Base-by-base conservation (phyloP, 352 stramenopile genomes). In the Plasmopara viticola region DNA sequence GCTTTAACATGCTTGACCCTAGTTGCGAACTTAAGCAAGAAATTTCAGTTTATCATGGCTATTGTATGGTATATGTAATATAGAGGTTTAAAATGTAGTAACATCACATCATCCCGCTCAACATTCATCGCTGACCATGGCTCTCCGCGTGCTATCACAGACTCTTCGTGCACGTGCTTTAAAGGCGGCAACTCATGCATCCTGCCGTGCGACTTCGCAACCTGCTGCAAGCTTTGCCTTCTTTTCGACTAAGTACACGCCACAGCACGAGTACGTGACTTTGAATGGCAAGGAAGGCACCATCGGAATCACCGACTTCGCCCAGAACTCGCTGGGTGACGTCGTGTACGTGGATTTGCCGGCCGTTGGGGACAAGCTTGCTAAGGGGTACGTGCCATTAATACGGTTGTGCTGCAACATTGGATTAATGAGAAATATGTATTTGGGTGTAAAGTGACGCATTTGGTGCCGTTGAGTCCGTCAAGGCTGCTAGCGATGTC, bases 401-500 rank as follows among this genome's bases (percentile, higher is more conserved):
- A 2, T 51, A 13, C 17, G 4, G 17, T 39, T 30, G 9, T 51
- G 1, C n/a, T n/a, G n/a, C n/a, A n/a, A 15, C 10, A 10, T 18
- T 43, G 38, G 15, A 50, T 64, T 61, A 7, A 40, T 20, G 6
- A 37, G 43, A 12, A 48, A 25, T 53, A 49, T 73, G 46, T 58
- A n/a, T 44, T 43, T 57, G 25, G 38, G 43, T 47, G 18, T 52
- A 15, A 46, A 97, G 86, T 39, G 86, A 98, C 30, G 66, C 74
- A 30, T 98, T 99, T 68, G 96, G 94, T 55, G 94, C 89, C 39
- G 96, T 99, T 4, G 97, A 99, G 77, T 99, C 96, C 25, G 96
- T 99, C 45, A 99, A 99, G 84, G 96, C 96, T 43, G 96, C 97
- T 20, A 98, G 85, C 28, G 97, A 99, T 54, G 90, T 98, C 48